phyloP scores from a whole-genome alignment of 148 eudicot species.

The Amaranthus hypochondriacus region DNA sequence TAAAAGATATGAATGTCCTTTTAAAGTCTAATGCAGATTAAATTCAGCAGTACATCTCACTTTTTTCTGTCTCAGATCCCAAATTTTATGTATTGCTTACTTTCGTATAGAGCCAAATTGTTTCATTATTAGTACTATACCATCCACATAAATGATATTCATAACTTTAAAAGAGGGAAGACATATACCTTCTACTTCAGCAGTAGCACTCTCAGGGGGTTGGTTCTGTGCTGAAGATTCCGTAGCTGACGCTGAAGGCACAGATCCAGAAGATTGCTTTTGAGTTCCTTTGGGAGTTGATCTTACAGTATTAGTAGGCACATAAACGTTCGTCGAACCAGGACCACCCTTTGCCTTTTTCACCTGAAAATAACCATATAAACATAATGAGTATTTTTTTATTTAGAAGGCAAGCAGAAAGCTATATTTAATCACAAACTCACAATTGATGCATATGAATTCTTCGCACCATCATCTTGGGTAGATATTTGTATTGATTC shows the following conservation, averaged over 20 bases:
- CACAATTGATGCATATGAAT: conserved; percentile 67
- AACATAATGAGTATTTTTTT: neutral
- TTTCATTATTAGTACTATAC: too few species aligned
- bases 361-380: conserved; percentile 15
- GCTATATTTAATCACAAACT: conserved; percentile 33
- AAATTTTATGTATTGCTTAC: too few species aligned
- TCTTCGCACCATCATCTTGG: conserved; percentile 48
- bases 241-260: conserved; percentile 11
- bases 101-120: too few species aligned
- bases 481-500: conserved; percentile 34
- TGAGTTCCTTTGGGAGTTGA: conserved; percentile 31
- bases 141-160: neutral
- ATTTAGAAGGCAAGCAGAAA: neutral
- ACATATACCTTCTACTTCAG: conserved; percentile 46
- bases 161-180: neutral
- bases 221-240: conserved; percentile 7
- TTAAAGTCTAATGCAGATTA: neutral
- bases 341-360: conserved; percentile 30
- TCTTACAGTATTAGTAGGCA: conserved; percentile 43
- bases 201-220: conserved; percentile 30
- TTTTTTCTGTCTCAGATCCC: too few species aligned
- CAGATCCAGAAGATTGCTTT: conserved; percentile 22
- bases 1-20: neutral
- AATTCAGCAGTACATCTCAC: neutral
- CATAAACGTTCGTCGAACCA: conserved; percentile 44